phyloP scores from a whole-genome alignment of 2,329 filamentous ascomycete species.

The Aspergillus bombycis region DNA sequence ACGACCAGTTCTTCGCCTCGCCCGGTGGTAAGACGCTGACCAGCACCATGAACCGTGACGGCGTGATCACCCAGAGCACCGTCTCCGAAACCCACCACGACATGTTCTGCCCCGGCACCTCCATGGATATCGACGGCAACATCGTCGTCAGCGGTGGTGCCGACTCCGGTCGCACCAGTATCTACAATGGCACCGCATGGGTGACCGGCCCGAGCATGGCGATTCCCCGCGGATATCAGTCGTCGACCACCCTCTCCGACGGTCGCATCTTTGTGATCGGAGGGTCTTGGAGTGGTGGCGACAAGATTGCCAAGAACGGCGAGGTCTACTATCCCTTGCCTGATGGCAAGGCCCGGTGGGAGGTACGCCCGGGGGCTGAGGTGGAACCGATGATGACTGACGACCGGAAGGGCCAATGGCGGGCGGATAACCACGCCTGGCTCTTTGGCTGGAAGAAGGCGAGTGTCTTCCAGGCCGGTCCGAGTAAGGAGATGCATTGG shows the following conservation, averaged over 20 bases:
- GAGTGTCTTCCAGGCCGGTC: constrained; percentile 56
- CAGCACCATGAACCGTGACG: constrained; percentile 29
- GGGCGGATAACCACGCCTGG: constrained; percentile 36
- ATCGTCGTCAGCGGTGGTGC: constrained; percentile 60
- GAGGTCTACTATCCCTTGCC: constrained; percentile 58
- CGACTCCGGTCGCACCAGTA: constrained; percentile 52
- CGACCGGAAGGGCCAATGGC: constrained; percentile 52
- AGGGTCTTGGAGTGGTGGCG: constrained; percentile 58
- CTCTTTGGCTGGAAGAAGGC: constrained; percentile 21
- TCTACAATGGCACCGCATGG: constrained; percentile 51
- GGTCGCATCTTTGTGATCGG: constrained; percentile 63
- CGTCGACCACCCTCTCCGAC: constrained; percentile 54
- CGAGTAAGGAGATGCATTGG: constrained; percentile 61
- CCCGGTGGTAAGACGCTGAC: constrained; percentile 24
- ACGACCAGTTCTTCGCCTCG: constrained; percentile 22
- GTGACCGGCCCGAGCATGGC: constrained; percentile 47
- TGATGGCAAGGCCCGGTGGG: constrained; percentile 49
- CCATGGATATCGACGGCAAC: constrained; percentile 23
- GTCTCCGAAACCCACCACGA: constrained; percentile 31
- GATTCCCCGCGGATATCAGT: constrained; percentile 57
- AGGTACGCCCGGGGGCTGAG: constrained; percentile 44
- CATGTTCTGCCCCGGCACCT: constrained; percentile 35
- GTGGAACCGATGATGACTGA: constrained; percentile 56
- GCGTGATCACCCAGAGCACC: constrained; percentile 38
- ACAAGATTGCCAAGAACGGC: constrained; percentile 55